Percentiles rank a stretch among this genome's conserved stretches.
phyloP scores from a whole-genome alignment of 1,284 basidiomycete genomes.

The Trametes polyzona region DNA sequence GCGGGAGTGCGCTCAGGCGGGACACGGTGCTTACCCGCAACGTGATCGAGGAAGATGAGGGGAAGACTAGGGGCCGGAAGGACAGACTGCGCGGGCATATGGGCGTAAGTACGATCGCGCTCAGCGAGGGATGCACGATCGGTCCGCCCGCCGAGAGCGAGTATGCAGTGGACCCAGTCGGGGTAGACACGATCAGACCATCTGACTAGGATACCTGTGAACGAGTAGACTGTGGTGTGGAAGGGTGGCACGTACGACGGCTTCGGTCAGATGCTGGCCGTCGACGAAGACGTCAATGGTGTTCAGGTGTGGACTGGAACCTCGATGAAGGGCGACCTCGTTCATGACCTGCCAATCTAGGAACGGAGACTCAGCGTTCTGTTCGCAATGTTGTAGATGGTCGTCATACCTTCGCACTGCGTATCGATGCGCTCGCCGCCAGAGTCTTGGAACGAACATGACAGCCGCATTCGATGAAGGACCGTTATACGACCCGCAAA shows the following conservation, averaged over 20 bases:
- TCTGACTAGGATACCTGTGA: constrained; percentile 71
- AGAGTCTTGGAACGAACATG: constrained; percentile 75
- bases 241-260: constrained; percentile 73
- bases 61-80: constrained; percentile 92
- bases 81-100: constrained; percentile 94
- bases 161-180: constrained; percentile 97
- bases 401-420: constrained; percentile 55
- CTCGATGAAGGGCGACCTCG: constrained; percentile 92
- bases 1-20: not conserved
- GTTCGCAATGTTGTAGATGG: not conserved
- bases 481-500: constrained; percentile 78
- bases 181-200: constrained; percentile 93
- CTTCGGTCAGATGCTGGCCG: constrained; percentile 93
- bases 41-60: constrained; percentile 81
- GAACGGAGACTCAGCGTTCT: too few relatives aligned
- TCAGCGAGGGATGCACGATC: constrained; percentile 93
- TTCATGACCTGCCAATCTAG: constrained; percentile 97
- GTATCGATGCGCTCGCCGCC: constrained; percentile 59
- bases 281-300: constrained; percentile 97
- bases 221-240: constrained; percentile 9
- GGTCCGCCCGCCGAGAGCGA: constrained; percentile 95
- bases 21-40: constrained; percentile 63
- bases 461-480: constrained; percentile 86
- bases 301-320: constrained; percentile 89
- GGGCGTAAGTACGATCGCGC: constrained; percentile 90